Evolutionary conservation across 768 basidiomycete species (phyloP).

Genomic region (Auricularia heimuer): DNA sequence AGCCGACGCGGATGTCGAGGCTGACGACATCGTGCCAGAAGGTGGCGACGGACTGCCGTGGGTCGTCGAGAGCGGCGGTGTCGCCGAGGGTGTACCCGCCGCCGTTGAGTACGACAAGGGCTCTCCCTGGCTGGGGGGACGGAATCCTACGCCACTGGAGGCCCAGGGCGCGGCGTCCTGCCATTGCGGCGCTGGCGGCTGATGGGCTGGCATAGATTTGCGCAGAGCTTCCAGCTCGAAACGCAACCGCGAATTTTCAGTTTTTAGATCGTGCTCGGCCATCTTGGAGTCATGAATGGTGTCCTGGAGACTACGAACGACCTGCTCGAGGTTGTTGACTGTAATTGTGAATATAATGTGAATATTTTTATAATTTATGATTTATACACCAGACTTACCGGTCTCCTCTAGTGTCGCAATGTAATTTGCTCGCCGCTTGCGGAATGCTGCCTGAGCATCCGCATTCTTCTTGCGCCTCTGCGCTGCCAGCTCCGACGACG

Average conservation of each 20-base stretch:
- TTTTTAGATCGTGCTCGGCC: constrained; percentile 2
- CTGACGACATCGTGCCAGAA: not conserved
- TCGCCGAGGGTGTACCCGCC: not conserved
- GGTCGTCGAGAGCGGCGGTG: not conserved
- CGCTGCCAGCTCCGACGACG: constrained; percentile 8
- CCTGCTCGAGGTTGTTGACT: constrained; percentile 80
- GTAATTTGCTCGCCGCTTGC: constrained; percentile 57
- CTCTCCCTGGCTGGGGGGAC: not conserved
- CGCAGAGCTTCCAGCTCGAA: not conserved
- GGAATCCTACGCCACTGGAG: not conserved
- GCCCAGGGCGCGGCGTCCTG: not conserved
- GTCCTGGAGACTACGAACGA: constrained; percentile 75
- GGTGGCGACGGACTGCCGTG: not conserved
- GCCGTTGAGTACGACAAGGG: not conserved
- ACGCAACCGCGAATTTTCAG: not conserved
- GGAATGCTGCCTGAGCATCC: constrained; percentile 77
- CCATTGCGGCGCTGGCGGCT: not conserved
- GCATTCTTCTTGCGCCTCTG: constrained; percentile 57
- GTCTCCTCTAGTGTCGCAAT: constrained; percentile 83
- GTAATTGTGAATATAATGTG: constrained; percentile 4
- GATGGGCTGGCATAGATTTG: not conserved
- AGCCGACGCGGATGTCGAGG: not conserved
- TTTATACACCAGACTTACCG: constrained; percentile 23
- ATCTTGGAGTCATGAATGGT: constrained; percentile 22
- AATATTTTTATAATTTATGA: constrained; percentile 23